A percentile compares a stretch with the other conserved stretches of the same genome.
Evolutionary conservation across 2,329 filamentous ascomycete species (phyloP).

Genomic region (Clathrospora elynae): DNA sequence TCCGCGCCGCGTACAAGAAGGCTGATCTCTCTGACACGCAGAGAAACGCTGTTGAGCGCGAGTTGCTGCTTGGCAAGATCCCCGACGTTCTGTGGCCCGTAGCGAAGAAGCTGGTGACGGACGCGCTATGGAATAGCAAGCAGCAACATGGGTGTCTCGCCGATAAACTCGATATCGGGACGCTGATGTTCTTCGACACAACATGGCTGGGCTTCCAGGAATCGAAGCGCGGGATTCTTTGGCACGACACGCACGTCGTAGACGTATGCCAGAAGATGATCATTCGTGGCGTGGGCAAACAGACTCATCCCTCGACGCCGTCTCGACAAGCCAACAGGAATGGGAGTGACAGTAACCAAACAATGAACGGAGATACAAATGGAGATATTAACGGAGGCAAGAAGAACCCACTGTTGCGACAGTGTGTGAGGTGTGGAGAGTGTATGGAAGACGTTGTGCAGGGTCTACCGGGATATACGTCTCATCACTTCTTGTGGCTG

Average conservation of each 20-base stretch:
- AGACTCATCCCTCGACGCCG: slow-evolving; percentile 26
- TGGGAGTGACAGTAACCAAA: slow-evolving; percentile 33
- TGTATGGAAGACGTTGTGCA: slow-evolving; percentile 54
- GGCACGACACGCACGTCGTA: slow-evolving; percentile 64
- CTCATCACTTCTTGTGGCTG: slow-evolving; percentile 41
- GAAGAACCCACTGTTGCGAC: slow-evolving; percentile 40
- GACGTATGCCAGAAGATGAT: slow-evolving; percentile 62
- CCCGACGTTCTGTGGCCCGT: slow-evolving; percentile 58
- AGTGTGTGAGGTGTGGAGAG: slow-evolving; percentile 54
- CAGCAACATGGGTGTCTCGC: slow-evolving; percentile 55
- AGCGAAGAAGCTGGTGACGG: slow-evolving; percentile 55
- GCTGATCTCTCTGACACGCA: slow-evolving; percentile 52
- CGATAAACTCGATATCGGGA: slow-evolving; percentile 65
- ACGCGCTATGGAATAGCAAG: slow-evolving; percentile 44
- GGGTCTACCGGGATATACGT: slow-evolving; percentile 37
- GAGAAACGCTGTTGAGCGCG: slow-evolving; percentile 57
- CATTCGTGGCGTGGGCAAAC: slow-evolving; percentile 38
- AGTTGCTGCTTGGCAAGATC: slow-evolving; percentile 59
- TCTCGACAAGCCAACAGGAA: slow-evolving; percentile 12
- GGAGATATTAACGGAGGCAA: slow-evolving; percentile 10
- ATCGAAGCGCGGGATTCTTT: slow-evolving; percentile 62
- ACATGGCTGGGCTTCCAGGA: slow-evolving; percentile 69
- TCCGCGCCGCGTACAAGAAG: slow-evolving; percentile 62
- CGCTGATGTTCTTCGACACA: slow-evolving; percentile 75
- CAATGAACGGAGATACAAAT: slow-evolving; percentile 9